Conservation (phyloP, 805 yeast genomes). For the Saccharomycopsis selenospora region DNA sequence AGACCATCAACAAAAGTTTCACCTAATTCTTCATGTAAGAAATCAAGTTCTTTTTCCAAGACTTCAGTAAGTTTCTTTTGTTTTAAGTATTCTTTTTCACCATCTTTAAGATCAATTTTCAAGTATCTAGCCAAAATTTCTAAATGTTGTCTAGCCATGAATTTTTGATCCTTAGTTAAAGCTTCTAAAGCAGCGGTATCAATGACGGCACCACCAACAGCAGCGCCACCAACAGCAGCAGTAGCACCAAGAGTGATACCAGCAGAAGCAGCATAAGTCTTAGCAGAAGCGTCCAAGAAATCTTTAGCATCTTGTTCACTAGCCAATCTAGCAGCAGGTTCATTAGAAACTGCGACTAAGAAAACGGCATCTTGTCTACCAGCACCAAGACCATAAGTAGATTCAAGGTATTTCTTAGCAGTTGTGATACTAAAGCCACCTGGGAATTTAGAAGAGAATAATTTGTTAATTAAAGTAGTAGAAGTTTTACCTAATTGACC, state of each 20-base stretch:
- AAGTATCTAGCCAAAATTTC: conserved; percentile 93
- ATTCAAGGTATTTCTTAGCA: conserved; percentile 86
- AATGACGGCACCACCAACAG: conserved; percentile 62
- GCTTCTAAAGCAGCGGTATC: conserved; percentile 93
- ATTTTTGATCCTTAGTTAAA: conserved; percentile 41
- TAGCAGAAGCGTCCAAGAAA: conserved; percentile 74
- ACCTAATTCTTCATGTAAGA: conserved; percentile 68
- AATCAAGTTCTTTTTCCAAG: conserved; percentile 84
- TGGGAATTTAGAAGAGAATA: conserved; percentile 97
- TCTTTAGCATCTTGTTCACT: conserved; percentile 86
- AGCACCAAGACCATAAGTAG: conserved; percentile 85
- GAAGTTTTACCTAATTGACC: conserved; percentile 95
- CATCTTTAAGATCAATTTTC: conserved; percentile 84
- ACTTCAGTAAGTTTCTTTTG: conserved; percentile 74
- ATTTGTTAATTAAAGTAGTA: conserved; percentile 77
- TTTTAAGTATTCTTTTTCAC: conserved; percentile 74
- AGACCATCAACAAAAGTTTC: conserved; percentile 91
- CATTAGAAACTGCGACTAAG: conserved; percentile 75
- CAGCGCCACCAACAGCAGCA: conserved; percentile 43
- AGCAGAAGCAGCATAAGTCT: conserved; percentile 75
- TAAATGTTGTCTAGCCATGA: conserved; percentile 49
- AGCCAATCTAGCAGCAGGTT: conserved; percentile 85
- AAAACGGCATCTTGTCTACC: conserved; percentile 94
- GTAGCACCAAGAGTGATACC: conserved; percentile 71
- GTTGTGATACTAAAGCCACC: conserved; percentile 94